Conservation (phyloP, 495 filamentous ascomycete species). For the Penicillium dipodomyicola region DNA sequence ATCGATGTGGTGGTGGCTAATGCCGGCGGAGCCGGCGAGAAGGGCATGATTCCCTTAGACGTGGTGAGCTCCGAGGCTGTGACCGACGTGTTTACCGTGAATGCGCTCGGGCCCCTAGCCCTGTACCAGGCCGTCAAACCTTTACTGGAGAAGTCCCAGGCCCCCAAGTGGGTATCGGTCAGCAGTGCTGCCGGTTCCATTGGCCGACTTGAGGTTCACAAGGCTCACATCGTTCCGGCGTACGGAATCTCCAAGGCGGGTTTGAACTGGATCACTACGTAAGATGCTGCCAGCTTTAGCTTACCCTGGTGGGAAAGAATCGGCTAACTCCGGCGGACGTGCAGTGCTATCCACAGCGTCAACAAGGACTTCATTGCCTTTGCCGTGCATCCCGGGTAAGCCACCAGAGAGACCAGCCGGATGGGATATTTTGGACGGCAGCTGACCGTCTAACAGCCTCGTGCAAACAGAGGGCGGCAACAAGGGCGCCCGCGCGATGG, state of each 20-base stretch:
- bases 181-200: neutral
- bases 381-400: neutral
- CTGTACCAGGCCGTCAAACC: neutral
- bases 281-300: neutral
- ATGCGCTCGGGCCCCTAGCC: neutral
- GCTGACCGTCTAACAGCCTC: neutral
- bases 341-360: neutral
- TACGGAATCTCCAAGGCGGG: neutral
- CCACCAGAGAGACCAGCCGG: neutral
- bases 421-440: neutral
- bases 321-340: neutral
- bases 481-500: neutral
- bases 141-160: neutral
- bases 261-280: neutral
- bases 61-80: neutral
- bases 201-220: neutral
- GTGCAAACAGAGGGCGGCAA: neutral
- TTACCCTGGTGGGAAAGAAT: neutral
- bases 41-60: neutral
- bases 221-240: neutral
- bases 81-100: neutral
- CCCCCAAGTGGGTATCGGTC: neutral
- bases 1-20: neutral
- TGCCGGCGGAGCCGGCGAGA: neutral
- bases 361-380: slow-evolving; percentile 1